Conservation (phyloP, 177 flowering plant species). For the Vitis hybrid region DNA sequence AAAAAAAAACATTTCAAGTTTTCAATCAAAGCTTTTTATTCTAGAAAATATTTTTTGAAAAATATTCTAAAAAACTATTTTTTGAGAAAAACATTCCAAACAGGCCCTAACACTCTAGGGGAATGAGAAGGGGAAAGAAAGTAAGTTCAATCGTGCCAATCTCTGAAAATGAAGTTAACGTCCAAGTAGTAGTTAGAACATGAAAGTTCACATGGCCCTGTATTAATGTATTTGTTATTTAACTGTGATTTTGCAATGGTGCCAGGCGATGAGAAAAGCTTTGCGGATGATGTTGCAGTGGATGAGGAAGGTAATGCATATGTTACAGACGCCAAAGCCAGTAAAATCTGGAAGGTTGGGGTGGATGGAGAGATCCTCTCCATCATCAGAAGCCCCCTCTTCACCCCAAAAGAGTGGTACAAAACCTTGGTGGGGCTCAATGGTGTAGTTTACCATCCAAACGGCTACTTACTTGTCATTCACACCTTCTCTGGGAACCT, state of each 20-base stretch:
- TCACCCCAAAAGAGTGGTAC: slow-evolving; percentile 74
- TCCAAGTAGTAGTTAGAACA: too few relatives aligned
- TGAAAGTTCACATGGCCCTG: too few relatives aligned
- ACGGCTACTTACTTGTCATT: slow-evolving; percentile 74
- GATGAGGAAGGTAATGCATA: slow-evolving; percentile 85
- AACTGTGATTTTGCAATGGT: background rate
- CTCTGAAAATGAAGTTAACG: too few relatives aligned
- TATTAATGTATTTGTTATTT: background rate
- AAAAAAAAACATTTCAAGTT: too few relatives aligned
- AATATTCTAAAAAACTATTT: too few relatives aligned
- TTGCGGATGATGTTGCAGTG: slow-evolving; percentile 87
- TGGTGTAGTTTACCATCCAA: slow-evolving; percentile 86
- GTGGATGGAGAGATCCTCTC: slow-evolving; percentile 47
- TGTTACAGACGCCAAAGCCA: slow-evolving; percentile 64
- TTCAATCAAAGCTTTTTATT: too few relatives aligned
- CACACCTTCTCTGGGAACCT: slow-evolving; percentile 65
- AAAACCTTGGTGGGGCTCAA: slow-evolving; percentile 60
- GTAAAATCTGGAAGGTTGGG: slow-evolving; percentile 82
- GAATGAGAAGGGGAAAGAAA: too few relatives aligned
- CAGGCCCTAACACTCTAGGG: too few relatives aligned
- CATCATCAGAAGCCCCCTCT: slow-evolving; percentile 55
- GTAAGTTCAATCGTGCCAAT: too few relatives aligned
- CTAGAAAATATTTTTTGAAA: too few relatives aligned
- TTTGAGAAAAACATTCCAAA: too few relatives aligned
- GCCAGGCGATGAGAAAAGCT: slow-evolving; percentile 61